Evolutionary conservation across 1,284 basidiomycete genomes (phyloP), one percentile per base, ranked within the genome.

Genomic region (Amylostereum chailletii): DNA sequence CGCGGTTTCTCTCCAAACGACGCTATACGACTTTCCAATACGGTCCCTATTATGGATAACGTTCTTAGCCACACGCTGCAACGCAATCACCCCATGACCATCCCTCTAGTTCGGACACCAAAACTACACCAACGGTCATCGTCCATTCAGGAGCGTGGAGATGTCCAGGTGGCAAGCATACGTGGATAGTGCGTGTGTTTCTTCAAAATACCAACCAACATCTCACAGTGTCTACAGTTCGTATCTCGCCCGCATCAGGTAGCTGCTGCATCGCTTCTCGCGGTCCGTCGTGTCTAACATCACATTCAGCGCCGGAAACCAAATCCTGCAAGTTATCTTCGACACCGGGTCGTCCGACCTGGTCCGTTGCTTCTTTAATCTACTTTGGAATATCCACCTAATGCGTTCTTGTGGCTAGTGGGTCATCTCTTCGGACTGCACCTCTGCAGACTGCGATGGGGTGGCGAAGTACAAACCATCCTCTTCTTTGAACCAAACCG

Each of bases 291-390:
- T 54, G 11, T 45, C 19, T 33, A 48, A 58, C 46, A 48, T 38
- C 36, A 45, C 26, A 8, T 53, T 31, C 52, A 71, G 72, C 50
- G 58, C 74, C 52, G 72, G 72, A 43, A 64, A 59, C 1, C 77
- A 81, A 61, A 50, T 60, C 34, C 76, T 82, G 59, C 67, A 70
- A 51, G 71, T 80, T 44, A 71, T 79, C 40, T 66, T 80, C 47
- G 77, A 80, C 62, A 79, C 77, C 30, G 77, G 77, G 30, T 79
- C 77, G 19, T 70, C 76, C 39, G 77, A 80, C 63, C 62, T 80
- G 51, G 69, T 69, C 19, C 19, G 52, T 39, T 62, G 56, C 47
- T 7, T 45, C 19, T 46, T 45, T 48, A 33, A 39, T 51, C 43
- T 30, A 39, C 31, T 47, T 36, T 9, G 38, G 48, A 11, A 29